Percentiles rank a stretch among this genome's conserved stretches.
Conservation (phyloP, 768 basidiomycete species). For the Tylopilus felleus region DNA sequence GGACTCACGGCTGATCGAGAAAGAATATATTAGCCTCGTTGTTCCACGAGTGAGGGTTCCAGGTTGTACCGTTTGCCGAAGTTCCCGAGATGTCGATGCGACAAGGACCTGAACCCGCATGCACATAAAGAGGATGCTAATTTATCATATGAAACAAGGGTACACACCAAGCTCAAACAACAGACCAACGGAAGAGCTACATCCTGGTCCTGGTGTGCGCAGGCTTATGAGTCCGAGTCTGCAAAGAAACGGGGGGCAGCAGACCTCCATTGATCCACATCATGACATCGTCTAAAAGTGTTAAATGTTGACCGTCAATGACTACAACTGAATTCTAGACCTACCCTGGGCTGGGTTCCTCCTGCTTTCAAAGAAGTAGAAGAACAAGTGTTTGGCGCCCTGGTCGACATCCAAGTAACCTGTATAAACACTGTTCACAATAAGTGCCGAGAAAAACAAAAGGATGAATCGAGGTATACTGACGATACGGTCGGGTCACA, state of each 20-base stretch:
- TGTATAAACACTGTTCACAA: constrained; percentile 38
- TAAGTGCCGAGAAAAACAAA: not conserved
- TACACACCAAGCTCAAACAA: constrained; percentile 53
- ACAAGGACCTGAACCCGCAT: constrained; percentile 47
- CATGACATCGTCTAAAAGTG: constrained; percentile 51
- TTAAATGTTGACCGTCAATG: not conserved
- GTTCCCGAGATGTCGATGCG: constrained; percentile 53
- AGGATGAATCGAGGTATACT: not conserved
- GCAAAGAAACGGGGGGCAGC: constrained; percentile 12
- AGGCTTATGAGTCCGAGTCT: not conserved
- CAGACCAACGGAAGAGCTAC: constrained; percentile 51
- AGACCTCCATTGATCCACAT: constrained; percentile 68
- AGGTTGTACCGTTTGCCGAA: constrained; percentile 58
- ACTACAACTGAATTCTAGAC: not conserved
- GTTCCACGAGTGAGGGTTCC: constrained; percentile 67
- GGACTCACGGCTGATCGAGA: constrained; percentile 57
- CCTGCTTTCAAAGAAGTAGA: constrained; percentile 62
- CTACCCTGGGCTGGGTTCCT: constrained; percentile 40
- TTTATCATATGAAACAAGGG: constrained; percentile 9
- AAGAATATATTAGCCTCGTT: constrained; percentile 67
- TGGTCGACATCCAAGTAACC: constrained; percentile 47
- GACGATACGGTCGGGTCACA: constrained; percentile 57
- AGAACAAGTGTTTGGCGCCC: constrained; percentile 52
- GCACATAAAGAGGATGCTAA: constrained; percentile 28
- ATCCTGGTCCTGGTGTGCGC: constrained; percentile 49